Base-by-base conservation (phyloP, 768 basidiomycete species). In the Boletus pseudo-olivaceus region DNA sequence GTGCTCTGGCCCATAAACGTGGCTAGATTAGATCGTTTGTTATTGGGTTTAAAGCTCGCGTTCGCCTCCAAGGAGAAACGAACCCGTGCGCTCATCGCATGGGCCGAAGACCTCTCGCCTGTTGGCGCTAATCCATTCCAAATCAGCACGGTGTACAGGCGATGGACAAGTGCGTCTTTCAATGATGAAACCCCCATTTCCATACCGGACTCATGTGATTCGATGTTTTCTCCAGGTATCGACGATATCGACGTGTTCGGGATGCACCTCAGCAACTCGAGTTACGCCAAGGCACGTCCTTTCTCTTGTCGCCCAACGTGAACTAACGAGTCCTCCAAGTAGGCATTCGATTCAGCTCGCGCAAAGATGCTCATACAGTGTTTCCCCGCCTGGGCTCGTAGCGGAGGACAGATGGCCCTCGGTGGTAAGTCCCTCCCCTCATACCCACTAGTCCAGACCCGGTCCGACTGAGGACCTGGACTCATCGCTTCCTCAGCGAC, bases 261-360 rank as follows among this genome's bases (percentile, higher is more conserved):
- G 82, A 88, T 63, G 66, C 90, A 93, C 63, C 75, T 92, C 54
- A 90, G 87, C 66, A 93, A 93, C 63, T 90, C 89, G 0, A 85
- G 82, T 49, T 93, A 92, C 57, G 80, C 87, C 5, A 90, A 89
- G 76, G 86, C 81, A 53, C 15, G 72, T 61, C 19, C 15, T 40
- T 19, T 27, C 15, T 27, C 17, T 19, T 11, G 6, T 32, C 10
- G 0, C 17, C 1, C 0, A 4, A 10, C 19, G 6, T 2, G 2
- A 46, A 2, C 23, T 53, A 9, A 54, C 34, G 19, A 1, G 10
- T 38, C 7, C 14, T 45, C 37, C 33, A 19, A 76, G 9, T 19
- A 64, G 78, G 72, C 73, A 8, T 64, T 82, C 5, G 81, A 83
- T 58, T 59, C 69, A 10, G 76, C 76, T 5, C 76, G 83, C 1